A percentile compares a stretch with the other conserved stretches of the same genome.
Evolutionary conservation across 1,284 basidiomycete genomes (phyloP).

Genomic region (Caloboletus inedulis): DNA sequence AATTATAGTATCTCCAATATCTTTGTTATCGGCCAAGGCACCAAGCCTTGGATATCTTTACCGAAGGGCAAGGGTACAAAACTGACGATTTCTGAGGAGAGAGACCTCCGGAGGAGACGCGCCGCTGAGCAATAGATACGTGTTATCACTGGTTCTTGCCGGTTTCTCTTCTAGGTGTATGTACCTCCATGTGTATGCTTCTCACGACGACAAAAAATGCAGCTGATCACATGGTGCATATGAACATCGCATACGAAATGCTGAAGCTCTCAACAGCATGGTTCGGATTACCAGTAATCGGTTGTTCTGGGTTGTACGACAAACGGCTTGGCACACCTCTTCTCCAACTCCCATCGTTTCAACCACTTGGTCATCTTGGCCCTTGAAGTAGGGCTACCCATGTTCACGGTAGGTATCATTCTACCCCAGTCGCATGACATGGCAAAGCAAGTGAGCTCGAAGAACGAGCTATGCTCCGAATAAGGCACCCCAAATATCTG

Average conservation of each 20-base stretch:
- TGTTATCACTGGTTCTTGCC: conserved; percentile 20
- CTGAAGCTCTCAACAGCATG: not conserved
- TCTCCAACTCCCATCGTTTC: conserved; percentile 81
- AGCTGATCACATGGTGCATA: conserved; percentile 16
- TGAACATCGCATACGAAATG: conserved; percentile 8
- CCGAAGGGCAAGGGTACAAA: conserved; percentile 98
- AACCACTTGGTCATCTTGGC: conserved; percentile 88
- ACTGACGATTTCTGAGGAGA: conserved; percentile 86
- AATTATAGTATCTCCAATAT: conserved; percentile 84
- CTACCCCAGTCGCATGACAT: conserved; percentile 76
- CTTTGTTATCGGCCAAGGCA: conserved; percentile 95
- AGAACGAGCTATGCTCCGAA: conserved; percentile 94
- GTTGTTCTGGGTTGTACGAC: conserved; percentile 59
- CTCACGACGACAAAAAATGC: conserved; percentile 25
- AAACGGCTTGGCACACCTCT: conserved; percentile 49
- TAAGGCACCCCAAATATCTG: conserved; percentile 91
- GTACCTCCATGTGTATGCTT: conserved; percentile 18
- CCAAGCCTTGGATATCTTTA: conserved; percentile 95
- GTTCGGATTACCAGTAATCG: conserved; percentile 61
- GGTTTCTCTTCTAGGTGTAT: conserved; percentile 26
- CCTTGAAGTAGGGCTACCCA: conserved; percentile 75
- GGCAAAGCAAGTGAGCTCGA: conserved; percentile 92
- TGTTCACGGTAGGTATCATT: conserved; percentile 96
- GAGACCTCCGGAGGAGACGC: conserved; percentile 75
- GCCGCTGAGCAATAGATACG: conserved; percentile 55